Conservation (phyloP, 169 alveolate species). For the Theileria orientalis region DNA sequence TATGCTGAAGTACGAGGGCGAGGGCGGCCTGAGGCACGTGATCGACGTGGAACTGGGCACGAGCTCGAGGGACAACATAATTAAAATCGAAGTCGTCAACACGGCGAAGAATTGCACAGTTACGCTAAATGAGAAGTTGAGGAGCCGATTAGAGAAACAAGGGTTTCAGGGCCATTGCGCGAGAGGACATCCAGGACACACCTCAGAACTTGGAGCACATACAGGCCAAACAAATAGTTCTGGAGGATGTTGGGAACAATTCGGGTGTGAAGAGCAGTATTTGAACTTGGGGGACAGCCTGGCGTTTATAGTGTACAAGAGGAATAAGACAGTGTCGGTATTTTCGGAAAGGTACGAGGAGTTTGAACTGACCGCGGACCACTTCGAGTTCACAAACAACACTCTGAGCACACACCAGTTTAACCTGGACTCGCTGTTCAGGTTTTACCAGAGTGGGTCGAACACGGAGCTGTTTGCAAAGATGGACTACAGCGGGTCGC, state of each 20-base stretch:
- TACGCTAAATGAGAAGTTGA: not conserved
- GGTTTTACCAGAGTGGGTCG: not conserved
- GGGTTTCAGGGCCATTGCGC: not conserved
- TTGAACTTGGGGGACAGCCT: not conserved
- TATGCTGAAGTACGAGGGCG: not conserved
- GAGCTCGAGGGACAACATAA: not conserved
- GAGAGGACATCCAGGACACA: no score
- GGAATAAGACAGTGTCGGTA: not conserved
- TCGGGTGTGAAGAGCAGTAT: no score
- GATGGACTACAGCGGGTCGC: slow-evolving; percentile 1
- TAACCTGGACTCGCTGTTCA: not conserved
- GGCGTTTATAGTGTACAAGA: not conserved
- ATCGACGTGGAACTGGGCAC: not conserved
- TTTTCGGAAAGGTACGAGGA: not conserved
- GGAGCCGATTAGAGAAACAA: not conserved
- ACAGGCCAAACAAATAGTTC: no score
- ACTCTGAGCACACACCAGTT: not conserved
- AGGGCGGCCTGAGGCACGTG: not conserved
- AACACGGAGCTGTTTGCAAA: not conserved
- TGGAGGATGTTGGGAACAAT: no score
- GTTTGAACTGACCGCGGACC: not conserved
- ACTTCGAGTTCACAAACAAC: not conserved
- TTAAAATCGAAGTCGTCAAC: not conserved
- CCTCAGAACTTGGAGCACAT: no score
- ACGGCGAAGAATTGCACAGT: not conserved